A percentile compares a stretch with the other conserved stretches of the same genome.
phyloP scores from a whole-genome alignment of 768 basidiomycete genomes.

The Cyathus striatus region DNA sequence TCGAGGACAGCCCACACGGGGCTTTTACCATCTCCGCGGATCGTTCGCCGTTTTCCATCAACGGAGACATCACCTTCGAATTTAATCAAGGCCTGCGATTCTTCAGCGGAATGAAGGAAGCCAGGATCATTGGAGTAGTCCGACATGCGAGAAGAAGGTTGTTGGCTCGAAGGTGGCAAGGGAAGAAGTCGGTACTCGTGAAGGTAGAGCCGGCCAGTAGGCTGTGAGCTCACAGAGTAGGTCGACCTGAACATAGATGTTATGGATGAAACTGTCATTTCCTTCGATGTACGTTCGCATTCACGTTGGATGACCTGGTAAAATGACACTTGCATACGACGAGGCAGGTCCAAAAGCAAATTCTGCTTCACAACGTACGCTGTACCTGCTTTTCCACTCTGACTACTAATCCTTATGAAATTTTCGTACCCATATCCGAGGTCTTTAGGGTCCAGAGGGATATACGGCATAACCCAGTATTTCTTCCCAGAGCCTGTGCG shows the following conservation, averaged over 20 bases:
- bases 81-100: constrained; percentile 19
- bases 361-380: constrained; percentile 95
- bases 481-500: constrained; percentile 49
- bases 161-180: constrained; percentile 31
- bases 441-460: constrained; percentile 95
- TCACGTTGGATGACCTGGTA: constrained; percentile 89
- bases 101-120: constrained; percentile 10
- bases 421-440: constrained; percentile 95
- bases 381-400: constrained; percentile 97
- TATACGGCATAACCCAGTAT: constrained; percentile 91
- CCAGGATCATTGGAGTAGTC: constrained; percentile 48
- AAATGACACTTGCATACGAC: constrained; percentile 94
- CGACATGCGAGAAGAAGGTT: constrained; percentile 28
- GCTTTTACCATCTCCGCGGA: constrained; percentile 76
- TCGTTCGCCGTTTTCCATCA: constrained; percentile 57
- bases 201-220: constrained; percentile 62
- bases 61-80: constrained; percentile 68
- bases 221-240: constrained; percentile 71
- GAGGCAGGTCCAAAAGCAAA: constrained; percentile 88
- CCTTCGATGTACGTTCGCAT: constrained; percentile 92
- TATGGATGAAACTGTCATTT: constrained; percentile 90
- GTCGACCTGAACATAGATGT: constrained; percentile 79
- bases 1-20: constrained; percentile 73
- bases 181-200: constrained; percentile 55
- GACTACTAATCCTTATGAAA: constrained; percentile 98